Percentiles rank a stretch among this genome's conserved stretches.
Conservation (phyloP, 495 filamentous ascomycete species). For the Annulohypoxylon nitens region DNA sequence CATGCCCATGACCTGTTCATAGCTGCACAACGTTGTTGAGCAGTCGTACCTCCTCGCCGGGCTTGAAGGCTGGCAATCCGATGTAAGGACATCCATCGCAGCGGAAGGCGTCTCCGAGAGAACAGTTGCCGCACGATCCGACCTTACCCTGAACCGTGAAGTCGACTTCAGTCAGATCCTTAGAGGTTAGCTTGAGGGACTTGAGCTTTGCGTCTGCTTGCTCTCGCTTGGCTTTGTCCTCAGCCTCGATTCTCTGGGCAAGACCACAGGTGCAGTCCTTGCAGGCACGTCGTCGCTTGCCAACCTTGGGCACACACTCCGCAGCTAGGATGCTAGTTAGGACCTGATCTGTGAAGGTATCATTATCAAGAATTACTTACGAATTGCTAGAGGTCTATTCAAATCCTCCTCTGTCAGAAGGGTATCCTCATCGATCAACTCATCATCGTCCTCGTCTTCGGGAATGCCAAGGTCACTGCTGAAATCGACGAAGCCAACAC, state of each 20-base stretch:
- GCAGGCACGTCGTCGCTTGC: conserved; percentile 90
- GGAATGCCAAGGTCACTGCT: conserved; percentile 74
- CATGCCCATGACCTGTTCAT: conserved; percentile 52
- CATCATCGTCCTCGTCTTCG: conserved; percentile 74
- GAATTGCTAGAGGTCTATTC: conserved; percentile 75
- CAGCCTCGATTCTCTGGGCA: conserved; percentile 79
- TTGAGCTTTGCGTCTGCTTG: conserved; percentile 65
- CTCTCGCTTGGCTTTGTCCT: conserved; percentile 78
- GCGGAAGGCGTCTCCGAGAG: conserved; percentile 89
- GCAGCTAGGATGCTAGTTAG: conserved; percentile 66
- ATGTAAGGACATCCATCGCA: conserved; percentile 90
- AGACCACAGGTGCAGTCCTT: conserved; percentile 98
- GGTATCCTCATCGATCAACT: conserved; percentile 90
- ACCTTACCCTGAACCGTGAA: conserved; percentile 97
- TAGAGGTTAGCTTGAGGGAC: conserved; percentile 77
- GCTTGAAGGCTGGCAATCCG: conserved; percentile 94
- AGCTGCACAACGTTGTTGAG: conserved; percentile 89
- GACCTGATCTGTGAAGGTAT: neutral
- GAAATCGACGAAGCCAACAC: conserved; percentile 80
- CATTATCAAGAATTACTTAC: conserved; percentile 64
- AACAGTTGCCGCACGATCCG: conserved; percentile 92
- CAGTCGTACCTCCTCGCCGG: conserved; percentile 90
- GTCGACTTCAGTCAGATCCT: conserved; percentile 89
- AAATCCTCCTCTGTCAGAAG: conserved; percentile 87
- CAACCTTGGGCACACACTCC: conserved; percentile 84